Conservation (phyloP, 768 basidiomycete species). For the Rhizopogon rudus region DNA sequence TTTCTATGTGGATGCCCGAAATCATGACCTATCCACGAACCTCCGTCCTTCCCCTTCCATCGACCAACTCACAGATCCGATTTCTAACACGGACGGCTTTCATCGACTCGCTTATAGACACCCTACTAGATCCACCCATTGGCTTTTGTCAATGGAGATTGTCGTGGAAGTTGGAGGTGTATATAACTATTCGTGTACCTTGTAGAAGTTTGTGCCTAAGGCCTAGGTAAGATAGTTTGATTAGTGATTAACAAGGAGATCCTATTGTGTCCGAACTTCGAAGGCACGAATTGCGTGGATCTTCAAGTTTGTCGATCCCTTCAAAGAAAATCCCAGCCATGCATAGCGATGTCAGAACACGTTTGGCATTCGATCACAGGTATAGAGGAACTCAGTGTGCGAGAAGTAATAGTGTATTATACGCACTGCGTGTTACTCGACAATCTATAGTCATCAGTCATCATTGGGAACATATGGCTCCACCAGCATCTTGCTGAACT, state of each 20-base stretch:
- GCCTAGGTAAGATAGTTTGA: too few species aligned
- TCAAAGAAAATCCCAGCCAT: background rate
- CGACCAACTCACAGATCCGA: background rate
- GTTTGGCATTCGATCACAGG: background rate
- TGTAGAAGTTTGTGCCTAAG: too few species aligned
- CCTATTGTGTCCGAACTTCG: too few species aligned
- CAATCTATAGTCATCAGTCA: slow-evolving; percentile 9
- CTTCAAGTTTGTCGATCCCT: background rate
- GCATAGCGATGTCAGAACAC: background rate
- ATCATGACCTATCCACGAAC: too few species aligned
- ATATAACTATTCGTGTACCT: background rate
- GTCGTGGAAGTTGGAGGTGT: too few species aligned
- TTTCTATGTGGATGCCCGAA: background rate
- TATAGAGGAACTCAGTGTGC: background rate
- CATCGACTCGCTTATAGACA: background rate
- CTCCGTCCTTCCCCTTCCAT: background rate
- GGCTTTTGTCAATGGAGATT: background rate
- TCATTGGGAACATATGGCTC: slow-evolving; percentile 61
- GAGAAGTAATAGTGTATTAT: background rate
- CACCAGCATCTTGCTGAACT: slow-evolving; percentile 91
- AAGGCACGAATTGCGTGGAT: too few species aligned
- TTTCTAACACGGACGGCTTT: background rate
- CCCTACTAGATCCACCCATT: background rate
- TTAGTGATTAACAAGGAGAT: too few species aligned
- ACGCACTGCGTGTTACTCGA: background rate